Evolutionary conservation across 2,329 filamentous ascomycete genomes (phyloP).

Genomic region (Trichophyton verrucosum): DNA sequence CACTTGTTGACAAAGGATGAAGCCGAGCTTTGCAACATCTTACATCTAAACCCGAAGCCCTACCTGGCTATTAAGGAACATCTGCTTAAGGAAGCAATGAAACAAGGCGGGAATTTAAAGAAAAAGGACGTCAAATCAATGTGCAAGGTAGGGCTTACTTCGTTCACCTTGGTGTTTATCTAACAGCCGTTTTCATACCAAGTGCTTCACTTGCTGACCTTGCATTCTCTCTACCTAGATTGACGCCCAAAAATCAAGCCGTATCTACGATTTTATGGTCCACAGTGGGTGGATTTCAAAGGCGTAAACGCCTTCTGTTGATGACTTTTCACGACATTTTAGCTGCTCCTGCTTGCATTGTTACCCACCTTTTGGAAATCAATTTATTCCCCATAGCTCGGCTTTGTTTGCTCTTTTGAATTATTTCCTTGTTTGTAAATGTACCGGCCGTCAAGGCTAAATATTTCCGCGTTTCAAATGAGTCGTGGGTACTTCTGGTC

Average conservation of each 20-base stretch:
- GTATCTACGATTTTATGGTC: conserved; percentile 91
- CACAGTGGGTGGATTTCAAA: conserved; percentile 86
- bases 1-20: conserved; percentile 80
- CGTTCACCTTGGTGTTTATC: background rate
- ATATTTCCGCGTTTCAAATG: background rate
- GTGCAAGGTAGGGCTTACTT: conserved; percentile 39
- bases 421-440: background rate
- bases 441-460: background rate
- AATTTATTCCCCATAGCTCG: background rate
- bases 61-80: conserved; percentile 92
- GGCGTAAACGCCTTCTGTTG: conserved; percentile 37
- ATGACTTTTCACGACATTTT: background rate
- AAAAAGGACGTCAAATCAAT: conserved; percentile 89
- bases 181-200: background rate
- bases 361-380: background rate
- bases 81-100: conserved; percentile 79
- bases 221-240: conserved; percentile 37
- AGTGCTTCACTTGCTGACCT: background rate
- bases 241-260: conserved; percentile 70
- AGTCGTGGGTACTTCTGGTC: background rate
- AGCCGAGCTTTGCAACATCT: conserved; percentile 67
- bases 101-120: conserved; percentile 75
- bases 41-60: conserved; percentile 82
- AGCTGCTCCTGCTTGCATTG: background rate
- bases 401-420: background rate